phyloP scores from a whole-genome alignment of 768 basidiomycete species.

The Exsudoporus frostii region DNA sequence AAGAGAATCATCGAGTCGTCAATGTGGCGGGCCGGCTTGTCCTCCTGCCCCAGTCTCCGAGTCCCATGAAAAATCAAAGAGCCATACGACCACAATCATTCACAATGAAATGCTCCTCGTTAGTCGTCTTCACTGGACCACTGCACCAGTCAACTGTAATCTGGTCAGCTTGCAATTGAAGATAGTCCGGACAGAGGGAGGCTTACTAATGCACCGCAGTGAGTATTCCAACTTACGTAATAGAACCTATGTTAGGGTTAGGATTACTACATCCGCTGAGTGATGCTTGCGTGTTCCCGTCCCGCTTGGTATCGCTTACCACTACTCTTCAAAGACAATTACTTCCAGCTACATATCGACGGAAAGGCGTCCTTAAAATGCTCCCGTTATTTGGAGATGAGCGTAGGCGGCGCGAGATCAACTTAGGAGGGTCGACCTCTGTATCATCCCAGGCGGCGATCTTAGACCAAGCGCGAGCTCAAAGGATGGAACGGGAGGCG shows the following conservation, averaged over 20 bases:
- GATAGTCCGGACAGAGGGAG: too few relatives aligned
- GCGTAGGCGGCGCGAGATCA: conserved; percentile 58
- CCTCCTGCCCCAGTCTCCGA: too few relatives aligned
- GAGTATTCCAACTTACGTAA: too few relatives aligned
- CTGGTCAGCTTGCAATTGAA: too few relatives aligned
- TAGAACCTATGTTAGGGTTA: not conserved
- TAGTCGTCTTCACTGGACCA: too few relatives aligned
- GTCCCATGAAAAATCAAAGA: not conserved
- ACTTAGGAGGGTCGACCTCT: conserved; percentile 64
- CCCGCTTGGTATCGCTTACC: not conserved
- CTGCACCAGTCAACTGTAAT: too few relatives aligned
- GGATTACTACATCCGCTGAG: not conserved
- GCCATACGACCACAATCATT: not conserved
- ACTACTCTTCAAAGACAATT: not conserved
- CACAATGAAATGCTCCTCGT: too few relatives aligned
- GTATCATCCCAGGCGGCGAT: conserved; percentile 53
- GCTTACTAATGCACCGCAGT: too few relatives aligned
- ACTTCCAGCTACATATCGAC: not conserved
- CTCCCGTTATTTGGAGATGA: conserved; percentile 51
- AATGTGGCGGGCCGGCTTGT: too few relatives aligned
- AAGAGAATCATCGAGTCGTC: too few relatives aligned
- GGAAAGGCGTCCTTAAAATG: conserved; percentile 18
- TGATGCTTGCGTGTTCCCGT: not conserved
- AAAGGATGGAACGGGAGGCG: conserved; percentile 55
- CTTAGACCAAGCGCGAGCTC: conserved; percentile 59